Conservation (phyloP, 208 protist genomes). For the Crithidia thermophila region DNA sequence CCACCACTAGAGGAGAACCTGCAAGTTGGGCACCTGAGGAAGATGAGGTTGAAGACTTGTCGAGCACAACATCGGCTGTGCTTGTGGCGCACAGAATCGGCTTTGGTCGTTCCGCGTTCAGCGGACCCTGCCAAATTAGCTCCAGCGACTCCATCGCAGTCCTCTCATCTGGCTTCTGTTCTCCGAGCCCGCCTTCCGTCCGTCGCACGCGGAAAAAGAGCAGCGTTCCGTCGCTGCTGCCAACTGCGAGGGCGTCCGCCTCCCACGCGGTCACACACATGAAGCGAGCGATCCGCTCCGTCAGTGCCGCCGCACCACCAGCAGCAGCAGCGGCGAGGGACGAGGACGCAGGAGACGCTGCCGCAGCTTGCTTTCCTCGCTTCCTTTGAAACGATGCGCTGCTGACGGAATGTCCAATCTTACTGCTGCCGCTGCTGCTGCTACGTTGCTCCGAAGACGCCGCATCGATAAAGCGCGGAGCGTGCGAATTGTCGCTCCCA, state of each 20-base stretch:
- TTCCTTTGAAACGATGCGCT: conserved; percentile 12
- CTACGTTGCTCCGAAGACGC: too few relatives aligned
- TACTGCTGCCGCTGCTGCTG: background rate
- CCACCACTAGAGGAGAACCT: conserved; percentile 24
- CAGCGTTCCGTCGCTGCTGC: conserved; percentile 70
- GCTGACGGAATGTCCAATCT: background rate
- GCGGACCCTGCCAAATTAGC: conserved; percentile 19
- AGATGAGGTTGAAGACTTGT: too few relatives aligned
- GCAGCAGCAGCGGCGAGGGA: too few relatives aligned
- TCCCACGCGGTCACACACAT: conserved; percentile 48
- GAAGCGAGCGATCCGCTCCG: conserved; percentile 55
- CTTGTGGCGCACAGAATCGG: conserved; percentile 47
- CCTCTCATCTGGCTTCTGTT: background rate
- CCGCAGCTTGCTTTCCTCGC: conserved; percentile 1
- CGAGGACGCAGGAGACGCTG: background rate
- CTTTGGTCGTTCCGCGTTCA: conserved; percentile 25
- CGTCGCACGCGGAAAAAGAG: conserved; percentile 26
- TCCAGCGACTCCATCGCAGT: background rate
- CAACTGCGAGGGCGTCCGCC: conserved; percentile 38
- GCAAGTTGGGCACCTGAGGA: too few relatives aligned
- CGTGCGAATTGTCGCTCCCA: too few relatives aligned
- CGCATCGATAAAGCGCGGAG: too few relatives aligned
- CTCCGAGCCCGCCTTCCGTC: background rate
- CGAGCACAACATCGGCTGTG: too few relatives aligned
- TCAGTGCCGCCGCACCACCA: conserved; percentile 12